Percentiles rank a stretch among this genome's conserved stretches.
phyloP scores from a whole-genome alignment of 495 filamentous ascomycete genomes.

The Schizothecium vesticola region DNA sequence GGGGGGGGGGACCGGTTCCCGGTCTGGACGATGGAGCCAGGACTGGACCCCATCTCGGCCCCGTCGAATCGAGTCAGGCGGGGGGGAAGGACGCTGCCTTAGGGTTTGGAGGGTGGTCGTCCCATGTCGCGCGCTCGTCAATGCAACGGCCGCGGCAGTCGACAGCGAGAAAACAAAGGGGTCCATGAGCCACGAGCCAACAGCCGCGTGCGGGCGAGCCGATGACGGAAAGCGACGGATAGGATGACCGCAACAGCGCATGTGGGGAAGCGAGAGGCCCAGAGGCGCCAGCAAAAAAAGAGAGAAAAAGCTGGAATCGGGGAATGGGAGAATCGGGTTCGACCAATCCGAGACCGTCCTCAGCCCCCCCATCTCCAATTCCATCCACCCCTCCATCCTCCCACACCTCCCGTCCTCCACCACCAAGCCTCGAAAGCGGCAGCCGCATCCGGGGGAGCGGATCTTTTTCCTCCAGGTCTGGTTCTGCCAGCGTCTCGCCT shows the following conservation, averaged over 20 bases:
- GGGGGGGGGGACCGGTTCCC: not conserved
- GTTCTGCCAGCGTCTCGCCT: not conserved
- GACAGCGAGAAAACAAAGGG: not conserved
- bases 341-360: not conserved
- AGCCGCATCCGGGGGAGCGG: constrained; percentile 8
- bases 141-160: not conserved
- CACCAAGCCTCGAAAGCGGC: not conserved
- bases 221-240: constrained; percentile 24
- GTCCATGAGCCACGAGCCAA: not conserved
- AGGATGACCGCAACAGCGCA: not conserved
- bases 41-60: not conserved
- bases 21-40: not conserved
- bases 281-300: not conserved
- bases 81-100: not conserved
- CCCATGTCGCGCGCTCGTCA: not conserved
- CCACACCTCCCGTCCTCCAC: not conserved
- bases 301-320: not conserved
- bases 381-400: not conserved
- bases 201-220: not conserved
- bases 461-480: not conserved
- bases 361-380: not conserved
- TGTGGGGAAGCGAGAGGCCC: constrained; percentile 6
- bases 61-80: constrained; percentile 7
- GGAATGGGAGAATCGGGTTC: not conserved
- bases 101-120: not conserved